Percentiles rank a stretch among this genome's conserved stretches.
Conservation (phyloP, 179 eudicot genomes). For the Drosera spatulata region DNA sequence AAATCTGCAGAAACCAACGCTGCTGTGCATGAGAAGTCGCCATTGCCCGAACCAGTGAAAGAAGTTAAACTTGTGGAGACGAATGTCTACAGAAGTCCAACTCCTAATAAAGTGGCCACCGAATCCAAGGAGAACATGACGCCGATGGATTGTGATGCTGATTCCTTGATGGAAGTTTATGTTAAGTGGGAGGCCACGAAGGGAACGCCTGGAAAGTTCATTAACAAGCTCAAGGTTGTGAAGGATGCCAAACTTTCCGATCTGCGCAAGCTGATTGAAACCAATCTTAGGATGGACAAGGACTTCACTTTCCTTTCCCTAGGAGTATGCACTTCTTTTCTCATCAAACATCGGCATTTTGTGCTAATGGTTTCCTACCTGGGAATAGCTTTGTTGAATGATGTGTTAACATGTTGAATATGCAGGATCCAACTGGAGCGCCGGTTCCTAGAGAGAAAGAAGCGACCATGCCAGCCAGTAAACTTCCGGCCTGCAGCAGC, state of each 20-base stretch:
- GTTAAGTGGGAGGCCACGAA: constrained; percentile 86
- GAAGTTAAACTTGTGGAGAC: constrained; percentile 4
- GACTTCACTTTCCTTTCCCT: constrained; percentile 60
- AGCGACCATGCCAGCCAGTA: constrained; percentile 30
- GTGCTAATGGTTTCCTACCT: background rate
- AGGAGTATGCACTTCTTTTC: constrained; percentile 37
- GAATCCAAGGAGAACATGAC: constrained; percentile 48
- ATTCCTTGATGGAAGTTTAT: constrained; percentile 37
- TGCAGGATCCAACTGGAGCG: constrained; percentile 72
- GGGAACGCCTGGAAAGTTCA: constrained; percentile 57
- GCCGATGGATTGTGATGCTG: constrained; percentile 20
- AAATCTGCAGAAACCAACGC: constrained; percentile 2
- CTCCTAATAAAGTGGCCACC: constrained; percentile 3
- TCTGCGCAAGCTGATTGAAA: constrained; percentile 71
- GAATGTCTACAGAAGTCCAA: background rate
- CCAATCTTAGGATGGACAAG: constrained; percentile 52
- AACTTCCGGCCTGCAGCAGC: constrained; percentile 60
- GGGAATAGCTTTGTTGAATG: too few species aligned
- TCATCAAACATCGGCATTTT: background rate
- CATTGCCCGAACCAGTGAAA: constrained; percentile 7
- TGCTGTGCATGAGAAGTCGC: background rate
- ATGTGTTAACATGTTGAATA: background rate
- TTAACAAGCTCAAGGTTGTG: constrained; percentile 47
- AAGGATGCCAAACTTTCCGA: constrained; percentile 75
- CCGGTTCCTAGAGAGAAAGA: constrained; percentile 64